Evolutionary conservation across 805 yeast genomes (phyloP).

Genomic region (Schwanniomyces occidentalis): DNA sequence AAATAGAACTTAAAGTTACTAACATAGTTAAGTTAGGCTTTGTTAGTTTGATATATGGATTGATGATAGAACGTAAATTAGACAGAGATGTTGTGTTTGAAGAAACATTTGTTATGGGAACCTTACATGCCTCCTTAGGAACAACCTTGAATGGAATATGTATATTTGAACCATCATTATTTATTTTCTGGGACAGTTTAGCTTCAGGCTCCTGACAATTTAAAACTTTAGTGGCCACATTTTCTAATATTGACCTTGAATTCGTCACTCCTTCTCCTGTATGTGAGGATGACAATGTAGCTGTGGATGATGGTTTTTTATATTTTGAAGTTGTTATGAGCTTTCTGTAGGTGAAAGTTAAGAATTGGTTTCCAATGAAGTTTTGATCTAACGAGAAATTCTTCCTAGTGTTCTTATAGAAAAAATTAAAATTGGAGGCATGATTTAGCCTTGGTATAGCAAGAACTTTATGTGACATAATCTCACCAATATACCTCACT

Average conservation of each 20-base stretch:
- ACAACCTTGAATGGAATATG: slow-evolving; percentile 61
- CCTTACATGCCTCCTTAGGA: too few relatives aligned
- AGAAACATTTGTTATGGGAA: slow-evolving; percentile 1
- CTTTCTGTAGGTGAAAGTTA: slow-evolving; percentile 12
- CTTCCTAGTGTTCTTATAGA: slow-evolving; percentile 36
- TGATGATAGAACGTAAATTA: slow-evolving; percentile 22
- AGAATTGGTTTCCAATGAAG: slow-evolving; percentile 33
- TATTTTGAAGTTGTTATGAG: slow-evolving; percentile 10
- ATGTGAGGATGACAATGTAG: neutral
- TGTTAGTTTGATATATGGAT: slow-evolving; percentile 76
- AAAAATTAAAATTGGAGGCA: slow-evolving; percentile 33
- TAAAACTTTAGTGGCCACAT: slow-evolving; percentile 45
- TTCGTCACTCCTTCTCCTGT: neutral
- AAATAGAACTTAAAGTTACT: slow-evolving; percentile 87
- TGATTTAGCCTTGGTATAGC: slow-evolving; percentile 22
- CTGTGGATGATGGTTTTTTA: neutral
- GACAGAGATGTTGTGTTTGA: slow-evolving; percentile 1
- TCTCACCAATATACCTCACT: too few relatives aligned
- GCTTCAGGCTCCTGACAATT: slow-evolving; percentile 45
- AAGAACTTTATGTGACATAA: slow-evolving; percentile 8
- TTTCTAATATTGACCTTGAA: slow-evolving; percentile 22
- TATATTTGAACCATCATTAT: slow-evolving; percentile 18
- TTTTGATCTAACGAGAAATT: slow-evolving; percentile 29
- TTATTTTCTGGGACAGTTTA: slow-evolving; percentile 18
- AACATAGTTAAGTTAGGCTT: slow-evolving; percentile 87